A percentile compares a stretch with the other conserved stretches of the same genome.
These are phyloP conservation scores for Emergomyces pasteurianus DNA, from an alignment of 2,329 filamentous ascomycete species.

Conservation along the genomic window DNA sequence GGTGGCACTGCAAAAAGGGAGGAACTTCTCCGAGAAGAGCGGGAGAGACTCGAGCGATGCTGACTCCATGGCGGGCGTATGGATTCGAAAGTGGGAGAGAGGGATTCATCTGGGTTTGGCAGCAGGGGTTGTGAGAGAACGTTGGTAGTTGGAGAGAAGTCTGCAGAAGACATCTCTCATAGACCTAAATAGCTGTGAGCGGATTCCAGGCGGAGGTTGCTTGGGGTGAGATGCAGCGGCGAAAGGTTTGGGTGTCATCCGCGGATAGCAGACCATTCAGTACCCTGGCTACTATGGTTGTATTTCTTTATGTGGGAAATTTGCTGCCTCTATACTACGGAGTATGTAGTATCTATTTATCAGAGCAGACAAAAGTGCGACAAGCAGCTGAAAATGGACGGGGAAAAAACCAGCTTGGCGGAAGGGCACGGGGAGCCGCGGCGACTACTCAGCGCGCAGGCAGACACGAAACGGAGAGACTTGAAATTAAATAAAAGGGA, in stretches of 20 bases:
- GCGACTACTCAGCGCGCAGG: background rate
- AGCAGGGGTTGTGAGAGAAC: constrained; percentile 40
- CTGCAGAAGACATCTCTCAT: constrained; percentile 31
- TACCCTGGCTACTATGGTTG: background rate
- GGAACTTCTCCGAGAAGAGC: constrained; percentile 21
- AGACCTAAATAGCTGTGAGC: background rate
- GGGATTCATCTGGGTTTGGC: constrained; percentile 27
- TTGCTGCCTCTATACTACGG: background rate
- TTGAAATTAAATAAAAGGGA: no score
- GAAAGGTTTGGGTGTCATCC: background rate
- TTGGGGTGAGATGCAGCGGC: background rate
- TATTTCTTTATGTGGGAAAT: background rate
- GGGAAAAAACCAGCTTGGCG: background rate
- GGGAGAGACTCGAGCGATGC: constrained; percentile 23
- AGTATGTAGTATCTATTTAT: background rate
- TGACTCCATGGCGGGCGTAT: constrained; percentile 42
- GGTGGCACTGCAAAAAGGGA: constrained; percentile 24
- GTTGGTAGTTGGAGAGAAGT: constrained; percentile 41
- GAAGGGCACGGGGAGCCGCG: background rate
- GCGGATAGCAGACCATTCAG: background rate
- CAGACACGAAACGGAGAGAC: background rate
- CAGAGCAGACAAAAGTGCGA: background rate
- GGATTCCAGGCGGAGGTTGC: background rate
- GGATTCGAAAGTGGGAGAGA: constrained; percentile 35
- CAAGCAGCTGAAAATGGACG: background rate